These are phyloP conservation scores for Trifolium fragiferum DNA, from an alignment of 306 rosid genomes.

Conservation along the genomic window DNA sequence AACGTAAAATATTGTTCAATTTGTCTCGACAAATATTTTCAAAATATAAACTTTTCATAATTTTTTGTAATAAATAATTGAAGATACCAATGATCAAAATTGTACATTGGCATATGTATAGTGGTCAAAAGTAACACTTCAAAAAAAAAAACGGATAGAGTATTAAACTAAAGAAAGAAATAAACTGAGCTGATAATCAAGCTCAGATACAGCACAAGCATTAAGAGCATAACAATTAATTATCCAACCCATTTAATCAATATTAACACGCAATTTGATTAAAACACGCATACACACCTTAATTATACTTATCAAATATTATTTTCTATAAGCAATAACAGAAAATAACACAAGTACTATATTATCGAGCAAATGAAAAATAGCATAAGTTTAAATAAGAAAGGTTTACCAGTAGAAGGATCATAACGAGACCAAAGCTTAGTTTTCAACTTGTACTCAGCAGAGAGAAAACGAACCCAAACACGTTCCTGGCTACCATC, in stretches of 20 bases:
- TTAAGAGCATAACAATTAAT: background rate
- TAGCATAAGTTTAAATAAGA: background rate
- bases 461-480: conserved; percentile 83
- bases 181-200: background rate
- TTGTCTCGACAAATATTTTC: too few species aligned
- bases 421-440: conserved; percentile 95
- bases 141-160: too few species aligned
- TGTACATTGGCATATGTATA: too few species aligned
- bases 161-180: background rate
- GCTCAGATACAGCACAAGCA: background rate
- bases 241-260: background rate
- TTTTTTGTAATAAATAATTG: too few species aligned
- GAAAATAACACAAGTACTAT: too few species aligned
- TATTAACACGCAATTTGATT: background rate
- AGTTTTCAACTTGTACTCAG: conserved; percentile 74
- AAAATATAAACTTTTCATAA: too few species aligned
- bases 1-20: too few species aligned
- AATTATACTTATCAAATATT: too few species aligned
- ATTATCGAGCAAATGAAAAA: too few species aligned
- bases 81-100: too few species aligned
- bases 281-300: background rate
- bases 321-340: too few species aligned
- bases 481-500: conserved; percentile 74
- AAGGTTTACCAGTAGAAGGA: conserved; percentile 68
- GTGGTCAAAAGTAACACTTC: too few species aligned